Evolutionary conservation across 164 flowering plant species (phyloP).

Genomic region (Buxus sempervirens): DNA sequence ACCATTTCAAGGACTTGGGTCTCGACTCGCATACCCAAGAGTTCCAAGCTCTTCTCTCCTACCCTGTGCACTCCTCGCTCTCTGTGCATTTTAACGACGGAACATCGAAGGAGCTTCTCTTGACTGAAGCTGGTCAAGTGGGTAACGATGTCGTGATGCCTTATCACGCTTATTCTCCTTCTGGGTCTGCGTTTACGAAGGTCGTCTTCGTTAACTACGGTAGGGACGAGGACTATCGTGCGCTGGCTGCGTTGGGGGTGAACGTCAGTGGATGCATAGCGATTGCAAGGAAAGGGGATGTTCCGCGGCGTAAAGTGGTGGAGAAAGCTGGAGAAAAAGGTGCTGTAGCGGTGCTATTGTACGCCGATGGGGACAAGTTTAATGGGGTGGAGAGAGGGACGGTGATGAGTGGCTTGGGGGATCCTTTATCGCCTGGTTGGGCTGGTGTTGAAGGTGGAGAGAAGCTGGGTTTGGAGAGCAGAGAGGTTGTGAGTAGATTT

Average conservation of each 20-base stretch:
- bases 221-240: conserved; percentile 57
- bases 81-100: conserved; percentile 43
- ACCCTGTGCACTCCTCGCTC: conserved; percentile 52
- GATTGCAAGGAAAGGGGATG: conserved; percentile 52
- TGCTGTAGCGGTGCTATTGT: conserved; percentile 63
- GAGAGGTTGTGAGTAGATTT: conserved; percentile 44
- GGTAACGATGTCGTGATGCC: conserved; percentile 40
- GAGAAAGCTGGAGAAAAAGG: conserved; percentile 58
- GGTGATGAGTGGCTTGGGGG: conserved; percentile 78
- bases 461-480: conserved; percentile 44
- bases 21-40: conserved; percentile 39
- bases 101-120: conserved; percentile 16
- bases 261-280: conserved; percentile 61
- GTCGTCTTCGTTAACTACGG: conserved; percentile 74
- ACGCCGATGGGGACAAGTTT: conserved; percentile 37
- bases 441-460: conserved; percentile 64
- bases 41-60: conserved; percentile 62
- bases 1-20: conserved; percentile 40
- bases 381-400: conserved; percentile 78
- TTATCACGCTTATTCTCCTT: conserved; percentile 90
- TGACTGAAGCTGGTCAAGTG: conserved; percentile 25
- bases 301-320: conserved; percentile 56
- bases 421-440: conserved; percentile 92
- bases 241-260: conserved; percentile 52
- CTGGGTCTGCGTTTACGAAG: conserved; percentile 49